Base-by-base conservation (phyloP, 1,284 basidiomycete species). In the Blastosporella zonata region DNA sequence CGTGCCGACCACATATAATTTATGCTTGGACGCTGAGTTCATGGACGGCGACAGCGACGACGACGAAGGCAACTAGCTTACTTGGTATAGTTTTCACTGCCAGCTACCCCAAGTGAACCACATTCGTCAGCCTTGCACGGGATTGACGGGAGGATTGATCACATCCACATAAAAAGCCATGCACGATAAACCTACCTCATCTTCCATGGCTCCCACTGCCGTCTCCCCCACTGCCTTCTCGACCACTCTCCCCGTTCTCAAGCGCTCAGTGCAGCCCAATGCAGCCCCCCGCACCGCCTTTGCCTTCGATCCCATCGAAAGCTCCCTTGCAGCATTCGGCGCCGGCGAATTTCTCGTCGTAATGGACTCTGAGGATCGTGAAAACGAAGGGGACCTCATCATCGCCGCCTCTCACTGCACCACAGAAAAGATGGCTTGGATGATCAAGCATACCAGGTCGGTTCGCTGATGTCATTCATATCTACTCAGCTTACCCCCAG, bases 401-500 rank as follows among this genome's bases (percentile, higher is more conserved):
- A 86, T 93, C 61, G 82, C 94, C 12, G 94, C 82, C 0, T 75
- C 75, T 35, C 80, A 84, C 50, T 83, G 90, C 56, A 93, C 93
- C 17, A 92, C 92, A 0, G 90, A 97, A 69, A 92, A 96, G 62
- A 97, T 99, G 96, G 97, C 97, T 1, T 99, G 93, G 93, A 91
- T 99, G 79, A 94, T 99, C 67, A 87, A 88, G 65, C 87, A 96
- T 70, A 93, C 92, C 0, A 96, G 92, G 94, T 94, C 54, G 51
- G 82, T 6, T 13, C 10, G 22, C 36, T 46, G 38, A 34, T 46
- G 44, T 46, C 34, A 38, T 27, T 41, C 53, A 41, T 23, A 13
- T 15, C 15, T 43, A 18, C 40, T 31, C 49, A 23, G 25, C 13
- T 37, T 22, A 25, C 29, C 28, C 43, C 15, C 10, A 40, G 17